These are phyloP conservation scores for Cynanchum wilfordii DNA, from an alignment of 257 asterid genomes.

Conservation along the genomic window DNA sequence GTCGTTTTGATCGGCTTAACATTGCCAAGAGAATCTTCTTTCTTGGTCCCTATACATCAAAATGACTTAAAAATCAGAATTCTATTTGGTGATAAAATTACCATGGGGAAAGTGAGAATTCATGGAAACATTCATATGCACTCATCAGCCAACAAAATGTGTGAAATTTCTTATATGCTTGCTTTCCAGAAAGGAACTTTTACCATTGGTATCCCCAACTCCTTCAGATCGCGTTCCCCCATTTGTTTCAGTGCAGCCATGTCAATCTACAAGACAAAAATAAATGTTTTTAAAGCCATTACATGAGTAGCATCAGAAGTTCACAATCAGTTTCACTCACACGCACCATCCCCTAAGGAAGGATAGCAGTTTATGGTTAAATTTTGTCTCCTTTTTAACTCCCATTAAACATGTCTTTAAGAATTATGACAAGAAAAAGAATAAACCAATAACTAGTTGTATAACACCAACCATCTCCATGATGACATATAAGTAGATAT, in stretches of 20 bases:
- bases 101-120: neutral
- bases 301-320: neutral
- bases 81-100: neutral
- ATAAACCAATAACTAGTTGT: neutral
- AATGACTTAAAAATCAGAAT: neutral
- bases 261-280: slow-evolving; percentile 51
- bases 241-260: slow-evolving; percentile 67
- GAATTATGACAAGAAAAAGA: neutral
- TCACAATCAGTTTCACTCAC: neutral
- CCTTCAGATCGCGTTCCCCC: slow-evolving; percentile 67
- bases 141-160: neutral
- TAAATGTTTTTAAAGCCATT: neutral
- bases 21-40: slow-evolving; percentile 58
- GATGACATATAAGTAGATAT: neutral
- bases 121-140: neutral
- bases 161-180: neutral
- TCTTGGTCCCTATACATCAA: slow-evolving; percentile 64
- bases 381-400: neutral
- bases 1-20: slow-evolving; percentile 30
- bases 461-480: neutral
- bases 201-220: slow-evolving; percentile 82
- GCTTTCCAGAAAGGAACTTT: neutral
- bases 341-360: neutral
- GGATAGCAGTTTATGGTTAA: neutral
- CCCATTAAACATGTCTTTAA: neutral